Conservation (phyloP, 495 filamentous ascomycete genomes). For the Aspergillus bertholletiae region DNA sequence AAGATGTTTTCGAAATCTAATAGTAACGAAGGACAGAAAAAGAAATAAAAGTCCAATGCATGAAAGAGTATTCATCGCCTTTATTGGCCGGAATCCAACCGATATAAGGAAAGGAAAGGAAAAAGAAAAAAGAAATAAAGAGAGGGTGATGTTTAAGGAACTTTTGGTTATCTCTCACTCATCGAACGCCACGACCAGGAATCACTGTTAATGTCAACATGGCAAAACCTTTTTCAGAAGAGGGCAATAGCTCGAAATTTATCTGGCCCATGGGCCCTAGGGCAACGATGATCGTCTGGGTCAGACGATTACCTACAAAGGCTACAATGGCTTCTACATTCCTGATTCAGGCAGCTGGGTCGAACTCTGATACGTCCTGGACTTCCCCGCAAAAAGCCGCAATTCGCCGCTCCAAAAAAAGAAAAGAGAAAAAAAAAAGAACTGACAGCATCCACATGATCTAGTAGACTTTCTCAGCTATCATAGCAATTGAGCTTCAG, state of each 20-base stretch:
- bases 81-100: conserved; percentile 5
- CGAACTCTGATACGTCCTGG: conserved; percentile 24
- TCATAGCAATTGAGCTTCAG: conserved; percentile 20
- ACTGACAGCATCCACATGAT: conserved; percentile 32
- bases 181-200: conserved; percentile 12
- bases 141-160: conserved; percentile 17
- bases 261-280: conserved; percentile 12
- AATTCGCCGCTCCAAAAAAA: conserved; percentile 28
- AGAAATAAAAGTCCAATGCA: conserved; percentile 32
- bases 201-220: conserved; percentile 15
- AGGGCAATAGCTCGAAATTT: conserved; percentile 22
- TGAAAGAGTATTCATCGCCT: conserved; percentile 35
- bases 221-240: conserved; percentile 13
- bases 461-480: conserved; percentile 21
- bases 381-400: conserved; percentile 30
- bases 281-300: conserved; percentile 22
- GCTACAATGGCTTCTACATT: conserved; percentile 21
- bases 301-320: conserved; percentile 27
- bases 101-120: conserved; percentile 7
- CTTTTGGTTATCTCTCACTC: conserved; percentile 9
- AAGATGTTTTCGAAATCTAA: conserved; percentile 10
- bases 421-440: conserved; percentile 23
- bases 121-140: conserved; percentile 13
- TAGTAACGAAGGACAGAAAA: conserved; percentile 40
- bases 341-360: conserved; percentile 18